phyloP scores from a whole-genome alignment of 2,329 filamentous ascomycete genomes.

The Sarocladium brachiariae region DNA sequence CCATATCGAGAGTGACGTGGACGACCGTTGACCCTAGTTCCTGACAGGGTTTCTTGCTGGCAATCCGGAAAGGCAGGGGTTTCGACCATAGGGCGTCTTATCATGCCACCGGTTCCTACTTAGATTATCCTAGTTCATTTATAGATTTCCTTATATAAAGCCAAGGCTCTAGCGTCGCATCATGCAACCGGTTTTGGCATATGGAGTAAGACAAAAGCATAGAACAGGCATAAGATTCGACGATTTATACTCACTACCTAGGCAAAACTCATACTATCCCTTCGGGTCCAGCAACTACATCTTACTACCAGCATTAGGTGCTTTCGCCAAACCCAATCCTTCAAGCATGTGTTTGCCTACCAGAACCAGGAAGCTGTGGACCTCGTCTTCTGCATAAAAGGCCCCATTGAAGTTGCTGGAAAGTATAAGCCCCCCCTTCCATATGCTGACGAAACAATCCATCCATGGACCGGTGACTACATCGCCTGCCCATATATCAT shows the following conservation, averaged over 20 bases:
- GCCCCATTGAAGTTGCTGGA: neutral
- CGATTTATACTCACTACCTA: neutral
- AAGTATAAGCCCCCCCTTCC: neutral
- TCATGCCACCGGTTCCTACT: neutral
- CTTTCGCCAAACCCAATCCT: neutral
- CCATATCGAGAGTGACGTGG: neutral
- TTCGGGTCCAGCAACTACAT: neutral
- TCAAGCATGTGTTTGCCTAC: slow-evolving; percentile 1
- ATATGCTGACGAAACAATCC: slow-evolving; percentile 3
- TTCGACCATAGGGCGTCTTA: neutral
- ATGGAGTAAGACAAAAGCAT: slow-evolving; percentile 7
- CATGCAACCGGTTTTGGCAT: neutral
- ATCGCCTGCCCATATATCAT: neutral
- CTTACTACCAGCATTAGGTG: neutral
- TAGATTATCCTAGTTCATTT: neutral
- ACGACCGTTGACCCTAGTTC: neutral
- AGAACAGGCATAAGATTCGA: neutral
- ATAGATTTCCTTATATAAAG: neutral
- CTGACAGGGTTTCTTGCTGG: neutral
- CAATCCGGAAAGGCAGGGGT: neutral
- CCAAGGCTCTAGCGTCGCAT: neutral
- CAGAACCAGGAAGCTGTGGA: neutral
- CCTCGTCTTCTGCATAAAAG: slow-evolving; percentile 6
- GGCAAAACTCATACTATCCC: neutral
- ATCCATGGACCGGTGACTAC: slow-evolving; percentile 7